Base-by-base conservation (phyloP, 768 basidiomycete species). In the Pisolithus microcarpus region DNA sequence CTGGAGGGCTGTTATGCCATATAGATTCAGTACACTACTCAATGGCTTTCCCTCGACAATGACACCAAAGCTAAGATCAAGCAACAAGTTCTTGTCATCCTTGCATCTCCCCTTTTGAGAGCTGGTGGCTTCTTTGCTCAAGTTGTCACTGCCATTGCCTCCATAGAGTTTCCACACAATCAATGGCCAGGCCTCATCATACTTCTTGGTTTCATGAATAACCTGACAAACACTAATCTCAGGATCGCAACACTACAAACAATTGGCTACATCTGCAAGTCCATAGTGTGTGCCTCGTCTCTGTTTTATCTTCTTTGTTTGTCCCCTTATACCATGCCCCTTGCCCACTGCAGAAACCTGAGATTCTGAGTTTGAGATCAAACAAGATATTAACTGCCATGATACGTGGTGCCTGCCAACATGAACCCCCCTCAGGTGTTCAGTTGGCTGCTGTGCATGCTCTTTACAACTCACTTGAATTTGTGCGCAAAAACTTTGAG, bases 331-430 rank as follows among this genome's bases (percentile, higher is more conserved):
- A 55, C 62, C 43, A 58, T 30, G 15, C 9, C 43, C 26, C 45
- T 61, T 34, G 15, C 9, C 43, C 26, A 2, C 8, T 5, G 2
- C 58, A 97, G 95, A 88, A 91, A 81, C 93, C 95, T 11, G 92
- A 95, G 59, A 86, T 96, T 52, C 70, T 99, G 52, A 84, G 82
- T 48, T 65, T 87, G 52, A 84, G 91, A 60, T 89, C 95, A 3
- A 98, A 99, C 64, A 94, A 97, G 72, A 99, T 99, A 64, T 72
- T 99, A 47, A 99, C 96, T 13, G 94, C 94, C 10, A 96, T 99
- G 52, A 95, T 99, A 46, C 94, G 97, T 65, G 96, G 96, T 8
- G 95, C 94, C 24, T 80, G 94, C 46, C 95, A 94, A 69, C 95
- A 98, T 57, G 96, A 99, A 62, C 78, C 89, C 0, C 91, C 91